Conservation (phyloP, 805 yeast genomes). For the Pichia californica region DNA sequence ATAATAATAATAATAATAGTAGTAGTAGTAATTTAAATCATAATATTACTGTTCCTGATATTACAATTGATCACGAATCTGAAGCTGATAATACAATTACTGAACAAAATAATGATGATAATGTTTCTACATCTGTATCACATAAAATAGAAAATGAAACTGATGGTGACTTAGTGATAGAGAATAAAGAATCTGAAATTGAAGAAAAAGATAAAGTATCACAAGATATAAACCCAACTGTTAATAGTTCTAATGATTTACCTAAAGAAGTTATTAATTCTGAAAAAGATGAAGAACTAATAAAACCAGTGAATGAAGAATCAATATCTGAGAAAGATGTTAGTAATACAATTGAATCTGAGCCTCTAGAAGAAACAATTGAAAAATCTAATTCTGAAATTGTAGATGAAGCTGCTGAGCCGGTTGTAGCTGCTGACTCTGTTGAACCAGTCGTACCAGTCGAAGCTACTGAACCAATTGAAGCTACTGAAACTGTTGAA, state of each 20-base stretch:
- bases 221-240: too few species aligned
- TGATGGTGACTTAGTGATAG: too few species aligned
- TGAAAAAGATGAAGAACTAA: too few species aligned
- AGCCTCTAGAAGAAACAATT: background rate
- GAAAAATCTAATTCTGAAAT: background rate
- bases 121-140: too few species aligned
- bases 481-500: background rate
- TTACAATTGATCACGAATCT: background rate
- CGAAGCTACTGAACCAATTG: slow-evolving; percentile 9
- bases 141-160: too few species aligned
- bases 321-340: background rate
- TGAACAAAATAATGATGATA: background rate
- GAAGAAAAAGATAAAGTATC: too few species aligned
- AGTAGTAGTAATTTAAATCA: too few species aligned
- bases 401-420: slow-evolving; percentile 4
- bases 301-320: too few species aligned
- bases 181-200: too few species aligned
- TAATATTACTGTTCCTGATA: background rate
- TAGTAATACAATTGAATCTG: background rate
- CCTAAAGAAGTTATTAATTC: background rate
- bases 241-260: too few species aligned
- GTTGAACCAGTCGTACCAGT: slow-evolving; percentile 9
- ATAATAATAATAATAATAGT: background rate
- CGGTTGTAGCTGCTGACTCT: slow-evolving; percentile 10
- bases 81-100: background rate